Evolutionary conservation across 441 rosid species (phyloP).

Genomic region (Aquilaria agallochum): DNA sequence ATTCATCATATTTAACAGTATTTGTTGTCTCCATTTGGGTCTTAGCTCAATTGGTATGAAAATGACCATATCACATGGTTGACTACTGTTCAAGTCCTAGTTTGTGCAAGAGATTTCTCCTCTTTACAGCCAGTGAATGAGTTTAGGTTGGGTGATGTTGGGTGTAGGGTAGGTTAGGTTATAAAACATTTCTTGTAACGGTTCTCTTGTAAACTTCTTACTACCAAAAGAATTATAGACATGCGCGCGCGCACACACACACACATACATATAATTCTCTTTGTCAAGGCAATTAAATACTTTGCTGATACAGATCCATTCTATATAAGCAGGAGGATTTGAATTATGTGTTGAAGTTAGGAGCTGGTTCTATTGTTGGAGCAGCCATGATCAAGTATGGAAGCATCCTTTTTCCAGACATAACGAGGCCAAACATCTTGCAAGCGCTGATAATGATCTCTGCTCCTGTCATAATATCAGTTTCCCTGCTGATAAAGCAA

Average conservation of each 20-base stretch:
- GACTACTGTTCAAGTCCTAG: not conserved
- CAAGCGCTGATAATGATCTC: conserved; percentile 51
- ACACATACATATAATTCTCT: too few species aligned
- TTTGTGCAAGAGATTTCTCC: too few species aligned
- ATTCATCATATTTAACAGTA: too few species aligned
- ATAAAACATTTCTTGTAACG: not conserved
- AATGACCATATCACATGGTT: not conserved
- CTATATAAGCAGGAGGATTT: conserved; percentile 43
- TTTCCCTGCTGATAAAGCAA: conserved; percentile 42
- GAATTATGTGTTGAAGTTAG: conserved; percentile 55
- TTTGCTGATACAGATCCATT: not conserved
- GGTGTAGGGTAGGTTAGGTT: too few species aligned
- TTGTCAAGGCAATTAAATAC: not conserved
- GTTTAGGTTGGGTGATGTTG: too few species aligned
- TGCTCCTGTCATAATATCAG: conserved; percentile 50
- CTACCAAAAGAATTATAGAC: not conserved
- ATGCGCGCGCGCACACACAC: not conserved
- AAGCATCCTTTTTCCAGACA: conserved; percentile 55
- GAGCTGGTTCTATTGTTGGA: conserved; percentile 60
- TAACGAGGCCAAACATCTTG: conserved; percentile 55
- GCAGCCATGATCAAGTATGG: conserved; percentile 81
- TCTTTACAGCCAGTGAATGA: too few species aligned
- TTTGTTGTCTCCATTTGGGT: too few species aligned
- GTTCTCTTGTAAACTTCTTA: not conserved
- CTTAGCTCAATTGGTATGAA: too few species aligned